Base-by-base conservation (phyloP, 208 protist species). In the Leishmania amazonensis region DNA sequence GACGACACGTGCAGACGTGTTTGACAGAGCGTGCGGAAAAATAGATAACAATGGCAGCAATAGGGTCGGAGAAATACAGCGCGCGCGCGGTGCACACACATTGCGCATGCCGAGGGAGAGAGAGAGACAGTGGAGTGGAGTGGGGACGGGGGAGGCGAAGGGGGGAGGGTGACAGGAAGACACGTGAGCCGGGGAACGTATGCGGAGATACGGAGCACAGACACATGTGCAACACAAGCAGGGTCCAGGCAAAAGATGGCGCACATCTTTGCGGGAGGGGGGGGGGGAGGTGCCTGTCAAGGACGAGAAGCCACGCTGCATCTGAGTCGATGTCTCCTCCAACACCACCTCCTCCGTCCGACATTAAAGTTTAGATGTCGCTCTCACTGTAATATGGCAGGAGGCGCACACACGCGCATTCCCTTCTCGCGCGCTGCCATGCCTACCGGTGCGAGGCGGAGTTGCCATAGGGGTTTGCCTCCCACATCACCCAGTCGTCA, bases 401-500 rank as follows among this genome's bases (percentile, higher is more conserved):
- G 15, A 24, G 67, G 38, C 40, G 42, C 67, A n/a, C 67, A 15
- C 17, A 47, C 40, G 7, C 40, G 40, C 40, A 62, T 45, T 49
- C 24, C 24, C 28, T 57, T 6, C 47, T 49, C 11, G n/a, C 51
- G 49, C 38, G 72, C 35, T 38, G 28, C 72, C 13, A 24, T 78
- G 54, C 38, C 74, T 68, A 86, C 21, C 68, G n/a, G 13, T 38
- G 45, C 11, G 64, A 76, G 2, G 75, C 65, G 40, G 57, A 64
- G 35, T 67, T 40, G 38, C 40, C 47, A 24, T 49, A 68, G 65
- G 64, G 40, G 62, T 60, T 75, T 19, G 53, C 62, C 28, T 85
- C 78, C 71, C 75, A 70, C 64, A n/a, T 75, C n/a, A 79, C 78
- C 73, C 78, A 78, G 42, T 64, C 64, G 2, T 80, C 67, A 54